Conservation (phyloP, 345 rosid genomes). For the Zanthoxylum bungeanum region DNA sequence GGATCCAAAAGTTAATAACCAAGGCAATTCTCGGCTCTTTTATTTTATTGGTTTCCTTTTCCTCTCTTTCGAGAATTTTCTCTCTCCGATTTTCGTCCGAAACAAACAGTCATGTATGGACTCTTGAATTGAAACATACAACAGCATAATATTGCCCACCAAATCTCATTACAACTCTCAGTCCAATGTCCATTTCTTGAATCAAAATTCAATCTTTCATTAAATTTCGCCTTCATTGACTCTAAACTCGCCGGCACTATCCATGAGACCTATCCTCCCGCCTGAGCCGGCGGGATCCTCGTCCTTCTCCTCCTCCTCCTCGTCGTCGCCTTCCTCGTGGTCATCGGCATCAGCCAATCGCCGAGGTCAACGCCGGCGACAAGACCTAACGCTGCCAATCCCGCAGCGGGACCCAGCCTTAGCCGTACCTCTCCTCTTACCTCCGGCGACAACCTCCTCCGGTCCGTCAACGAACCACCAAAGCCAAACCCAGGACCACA, state of each 20-base stretch:
- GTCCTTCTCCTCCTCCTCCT: conserved; percentile 11
- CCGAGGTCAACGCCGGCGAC: conserved; percentile 45
- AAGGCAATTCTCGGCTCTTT: background rate
- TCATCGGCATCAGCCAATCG: conserved; percentile 15
- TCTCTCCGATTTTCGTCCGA: background rate
- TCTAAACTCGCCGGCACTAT: background rate
- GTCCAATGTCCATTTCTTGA: background rate
- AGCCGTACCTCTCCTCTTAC: conserved; percentile 91
- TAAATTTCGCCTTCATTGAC: background rate
- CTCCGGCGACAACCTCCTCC: conserved; percentile 44
- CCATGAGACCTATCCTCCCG: conserved; percentile 58
- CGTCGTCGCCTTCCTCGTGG: background rate
- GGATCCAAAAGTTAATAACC: background rate
- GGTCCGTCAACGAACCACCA: conserved; percentile 21
- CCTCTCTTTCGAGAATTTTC: conserved; percentile 3
- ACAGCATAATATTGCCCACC: background rate
- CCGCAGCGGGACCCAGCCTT: conserved; percentile 58
- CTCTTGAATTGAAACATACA: too few relatives aligned
- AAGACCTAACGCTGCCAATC: conserved; percentile 71
- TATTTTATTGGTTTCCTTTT: background rate
- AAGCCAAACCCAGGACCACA: too few relatives aligned
- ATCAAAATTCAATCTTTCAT: background rate
- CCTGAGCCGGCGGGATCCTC: conserved; percentile 33
- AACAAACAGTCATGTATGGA: background rate
- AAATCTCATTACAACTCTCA: background rate